phyloP scores from a whole-genome alignment of 495 filamentous ascomycete species.

The Xylaria nigripes region DNA sequence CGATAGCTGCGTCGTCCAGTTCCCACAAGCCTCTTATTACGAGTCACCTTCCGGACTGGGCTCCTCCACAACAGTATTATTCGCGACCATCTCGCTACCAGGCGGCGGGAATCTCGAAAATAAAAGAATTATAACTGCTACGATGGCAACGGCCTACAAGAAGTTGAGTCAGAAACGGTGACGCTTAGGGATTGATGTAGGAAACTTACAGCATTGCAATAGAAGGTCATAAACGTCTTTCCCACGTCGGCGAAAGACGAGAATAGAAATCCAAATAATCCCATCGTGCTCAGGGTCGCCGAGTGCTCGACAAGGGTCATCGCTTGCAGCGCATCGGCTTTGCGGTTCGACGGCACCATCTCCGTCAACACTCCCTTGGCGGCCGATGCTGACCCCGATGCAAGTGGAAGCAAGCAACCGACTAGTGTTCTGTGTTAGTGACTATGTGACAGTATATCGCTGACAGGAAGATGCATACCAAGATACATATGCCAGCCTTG shows the following conservation, averaged over 20 bases:
- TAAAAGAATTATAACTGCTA: constrained; percentile 35
- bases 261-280: constrained; percentile 45
- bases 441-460: background rate
- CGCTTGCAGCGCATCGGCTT: constrained; percentile 43
- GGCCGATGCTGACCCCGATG: constrained; percentile 42
- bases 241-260: constrained; percentile 38
- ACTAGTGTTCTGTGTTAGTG: constrained; percentile 15
- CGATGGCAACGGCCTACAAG: constrained; percentile 31
- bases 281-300: constrained; percentile 39
- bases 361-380: constrained; percentile 49
- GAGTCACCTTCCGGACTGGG: background rate
- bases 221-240: constrained; percentile 41
- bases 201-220: constrained; percentile 38
- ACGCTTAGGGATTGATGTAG: background rate
- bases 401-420: constrained; percentile 40
- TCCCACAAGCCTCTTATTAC: background rate
- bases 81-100: constrained; percentile 26
- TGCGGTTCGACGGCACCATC: constrained; percentile 38
- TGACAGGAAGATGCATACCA: constrained; percentile 15
- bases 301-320: constrained; percentile 46
- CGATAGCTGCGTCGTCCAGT: background rate
- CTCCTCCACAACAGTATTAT: background rate
- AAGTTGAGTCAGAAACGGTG: background rate
- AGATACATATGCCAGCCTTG: constrained; percentile 47
- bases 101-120: constrained; percentile 38